These are phyloP conservation scores for Termitomyces titanicus DNA, from an alignment of 768 basidiomycete species.

Conservation along the genomic window DNA sequence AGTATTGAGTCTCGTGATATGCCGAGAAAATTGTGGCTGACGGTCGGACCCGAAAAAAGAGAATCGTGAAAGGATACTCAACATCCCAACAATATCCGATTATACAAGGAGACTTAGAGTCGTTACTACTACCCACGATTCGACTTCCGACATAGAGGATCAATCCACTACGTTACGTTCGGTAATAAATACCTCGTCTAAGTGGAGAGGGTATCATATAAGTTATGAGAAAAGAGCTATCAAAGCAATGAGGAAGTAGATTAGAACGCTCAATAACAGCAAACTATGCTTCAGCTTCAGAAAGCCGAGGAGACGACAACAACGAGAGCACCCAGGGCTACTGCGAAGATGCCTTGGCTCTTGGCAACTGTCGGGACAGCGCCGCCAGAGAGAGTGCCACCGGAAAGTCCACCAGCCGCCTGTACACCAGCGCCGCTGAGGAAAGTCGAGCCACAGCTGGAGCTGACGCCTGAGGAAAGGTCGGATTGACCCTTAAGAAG, in stretches of 20 bases:
- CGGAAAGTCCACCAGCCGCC: slow-evolving; percentile 60
- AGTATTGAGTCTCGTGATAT: too few relatives aligned
- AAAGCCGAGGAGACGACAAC: slow-evolving; percentile 13
- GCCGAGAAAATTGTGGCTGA: too few relatives aligned
- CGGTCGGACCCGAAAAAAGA: too few relatives aligned
- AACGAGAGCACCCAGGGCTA: slow-evolving; percentile 13
- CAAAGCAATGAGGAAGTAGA: slow-evolving; percentile 9
- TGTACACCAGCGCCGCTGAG: slow-evolving; percentile 55
- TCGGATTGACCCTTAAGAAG: slow-evolving; percentile 62
- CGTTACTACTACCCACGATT: slow-evolving; percentile 4
- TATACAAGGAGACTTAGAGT: background rate
- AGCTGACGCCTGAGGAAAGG: slow-evolving; percentile 60
- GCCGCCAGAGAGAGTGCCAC: slow-evolving; percentile 27
- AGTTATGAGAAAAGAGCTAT: slow-evolving; percentile 13
- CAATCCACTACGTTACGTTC: slow-evolving; percentile 11
- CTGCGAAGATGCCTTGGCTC: slow-evolving; percentile 19
- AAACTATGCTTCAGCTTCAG: slow-evolving; percentile 8
- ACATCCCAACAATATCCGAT: background rate
- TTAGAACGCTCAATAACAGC: slow-evolving; percentile 9
- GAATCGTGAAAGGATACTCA: too few relatives aligned
- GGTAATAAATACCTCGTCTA: slow-evolving; percentile 17
- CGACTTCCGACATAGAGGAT: slow-evolving; percentile 7
- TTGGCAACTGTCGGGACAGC: slow-evolving; percentile 21
- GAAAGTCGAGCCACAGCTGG: slow-evolving; percentile 71
- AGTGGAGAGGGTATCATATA: slow-evolving; percentile 20